Percentiles rank a stretch among this genome's conserved stretches.
phyloP scores from a whole-genome alignment of 192 early-diverging fungal genomes.

The Coemansia sp. region DNA sequence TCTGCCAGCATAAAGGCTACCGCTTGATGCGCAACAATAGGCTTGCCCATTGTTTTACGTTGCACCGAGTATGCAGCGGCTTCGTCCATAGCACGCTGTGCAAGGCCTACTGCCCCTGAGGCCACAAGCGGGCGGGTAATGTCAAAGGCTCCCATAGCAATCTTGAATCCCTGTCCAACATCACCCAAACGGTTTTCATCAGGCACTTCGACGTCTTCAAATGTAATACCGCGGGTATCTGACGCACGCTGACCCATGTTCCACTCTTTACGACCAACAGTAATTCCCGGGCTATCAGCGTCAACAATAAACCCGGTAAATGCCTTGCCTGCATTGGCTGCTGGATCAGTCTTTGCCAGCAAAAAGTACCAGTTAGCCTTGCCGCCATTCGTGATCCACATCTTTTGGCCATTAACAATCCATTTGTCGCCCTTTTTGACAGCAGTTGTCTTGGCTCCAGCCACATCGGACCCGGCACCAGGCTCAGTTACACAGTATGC shows the following conservation, averaged over 20 bases:
- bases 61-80: constrained; percentile 84
- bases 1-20: constrained; percentile 94
- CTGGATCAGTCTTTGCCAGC: constrained; percentile 82
- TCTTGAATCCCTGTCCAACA: constrained; percentile 89
- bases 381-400: constrained; percentile 98
- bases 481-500: constrained; percentile 88
- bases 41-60: constrained; percentile 94
- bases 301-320: constrained; percentile 97
- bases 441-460: constrained; percentile 66
- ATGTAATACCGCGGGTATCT: constrained; percentile 88
- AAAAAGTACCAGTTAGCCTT: constrained; percentile 98
- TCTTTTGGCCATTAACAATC: constrained; percentile 86
- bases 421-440: constrained; percentile 77
- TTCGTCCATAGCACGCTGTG: constrained; percentile 90
- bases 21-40: constrained; percentile 86
- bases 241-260: constrained; percentile 96
- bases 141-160: constrained; percentile 96
- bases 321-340: constrained; percentile 74
- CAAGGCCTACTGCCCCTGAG: constrained; percentile 83
- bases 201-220: constrained; percentile 81
- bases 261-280: constrained; percentile 90
- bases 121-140: constrained; percentile 90
- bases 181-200: constrained; percentile 71
- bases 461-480: constrained; percentile 74
- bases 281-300: constrained; percentile 82